A percentile compares a stretch with the other conserved stretches of the same genome.
phyloP scores from a whole-genome alignment of 2,329 filamentous ascomycete genomes.

The Venturia oleaginea region DNA sequence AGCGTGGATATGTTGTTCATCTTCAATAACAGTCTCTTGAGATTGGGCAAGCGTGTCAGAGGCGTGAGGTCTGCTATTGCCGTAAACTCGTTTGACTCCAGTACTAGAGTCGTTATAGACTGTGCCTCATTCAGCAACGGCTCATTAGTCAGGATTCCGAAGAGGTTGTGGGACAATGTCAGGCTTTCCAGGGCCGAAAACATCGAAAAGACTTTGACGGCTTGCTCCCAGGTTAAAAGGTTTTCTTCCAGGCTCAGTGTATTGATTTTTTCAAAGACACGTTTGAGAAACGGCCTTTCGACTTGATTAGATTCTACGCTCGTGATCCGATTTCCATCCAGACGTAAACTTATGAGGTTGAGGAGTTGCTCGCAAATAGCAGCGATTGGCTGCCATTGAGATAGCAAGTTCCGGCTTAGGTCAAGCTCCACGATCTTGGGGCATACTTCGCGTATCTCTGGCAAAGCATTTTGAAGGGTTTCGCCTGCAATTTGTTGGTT shows the following conservation, averaged over 20 bases:
- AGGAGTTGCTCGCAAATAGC: slow-evolving; percentile 62
- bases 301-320: slow-evolving; percentile 21
- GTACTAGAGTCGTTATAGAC: slow-evolving; percentile 23
- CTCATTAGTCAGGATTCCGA: background rate
- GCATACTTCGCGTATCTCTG: slow-evolving; percentile 47
- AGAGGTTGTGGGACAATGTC: slow-evolving; percentile 1
- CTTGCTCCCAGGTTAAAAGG: slow-evolving; percentile 30
- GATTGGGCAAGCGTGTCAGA: slow-evolving; percentile 49
- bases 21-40: slow-evolving; percentile 54
- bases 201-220: slow-evolving; percentile 13
- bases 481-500: slow-evolving; percentile 20
- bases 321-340: slow-evolving; percentile 57
- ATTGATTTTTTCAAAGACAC: slow-evolving; percentile 30
- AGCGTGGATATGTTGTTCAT: slow-evolving; percentile 57
- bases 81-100: slow-evolving; percentile 44
- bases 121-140: slow-evolving; percentile 15
- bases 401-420: slow-evolving; percentile 74
- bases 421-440: slow-evolving; percentile 64
- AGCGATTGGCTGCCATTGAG: slow-evolving; percentile 55
- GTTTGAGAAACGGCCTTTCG: slow-evolving; percentile 21
- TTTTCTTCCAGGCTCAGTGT: slow-evolving; percentile 42
- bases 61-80: slow-evolving; percentile 48
- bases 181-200: slow-evolving; percentile 7
- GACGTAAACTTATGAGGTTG: slow-evolving; percentile 54
- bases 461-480: slow-evolving; percentile 24